Percentiles rank a stretch among this genome's conserved stretches.
phyloP scores from a whole-genome alignment of 352 stramenopile genomes.

The Phytophthora citrophthora region DNA sequence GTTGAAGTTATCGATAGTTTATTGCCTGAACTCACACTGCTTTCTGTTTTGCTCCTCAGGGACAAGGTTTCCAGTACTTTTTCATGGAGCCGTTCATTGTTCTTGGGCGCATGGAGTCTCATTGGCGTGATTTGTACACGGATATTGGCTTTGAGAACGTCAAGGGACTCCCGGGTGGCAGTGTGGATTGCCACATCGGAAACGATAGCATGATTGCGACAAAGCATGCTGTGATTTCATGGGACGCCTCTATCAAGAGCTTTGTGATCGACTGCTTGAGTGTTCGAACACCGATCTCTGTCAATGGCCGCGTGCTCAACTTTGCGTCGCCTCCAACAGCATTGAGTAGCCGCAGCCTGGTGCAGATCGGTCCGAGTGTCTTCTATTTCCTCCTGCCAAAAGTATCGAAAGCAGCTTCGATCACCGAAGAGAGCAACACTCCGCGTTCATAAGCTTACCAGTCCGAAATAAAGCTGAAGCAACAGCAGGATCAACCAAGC shows the following conservation, averaged over 20 bases:
- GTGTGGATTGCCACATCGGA: slow-evolving; percentile 77
- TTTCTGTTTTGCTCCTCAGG: slow-evolving; percentile 39
- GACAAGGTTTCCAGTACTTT: slow-evolving; percentile 68
- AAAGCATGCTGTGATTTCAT: slow-evolving; percentile 73
- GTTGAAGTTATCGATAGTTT: background rate
- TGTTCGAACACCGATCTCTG: slow-evolving; percentile 50
- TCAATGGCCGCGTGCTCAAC: slow-evolving; percentile 68
- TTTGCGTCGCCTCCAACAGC: slow-evolving; percentile 52
- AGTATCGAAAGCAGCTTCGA: slow-evolving; percentile 7
- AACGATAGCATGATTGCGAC: slow-evolving; percentile 64
- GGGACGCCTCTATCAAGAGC: slow-evolving; percentile 44
- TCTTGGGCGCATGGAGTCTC: slow-evolving; percentile 61
- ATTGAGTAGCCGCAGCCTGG: slow-evolving; percentile 58
- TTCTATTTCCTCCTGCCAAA: slow-evolving; percentile 85
- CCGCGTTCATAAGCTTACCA: background rate
- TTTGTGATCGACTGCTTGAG: slow-evolving; percentile 83
- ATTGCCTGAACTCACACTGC: slow-evolving; percentile 8
- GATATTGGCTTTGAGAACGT: slow-evolving; percentile 47
- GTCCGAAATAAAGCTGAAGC: slow-evolving; percentile 4
- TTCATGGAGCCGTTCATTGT: slow-evolving; percentile 70
- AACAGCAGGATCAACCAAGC: too few species aligned
- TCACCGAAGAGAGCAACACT: background rate
- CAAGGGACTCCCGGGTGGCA: slow-evolving; percentile 56
- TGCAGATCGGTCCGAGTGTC: slow-evolving; percentile 72
- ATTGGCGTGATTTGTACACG: slow-evolving; percentile 71